Percentiles rank a stretch among this genome's conserved stretches.
These are phyloP conservation scores for Aspergillus pseudoviridinutans DNA, from an alignment of 2,329 filamentous ascomycete genomes.

Conservation along the genomic window DNA sequence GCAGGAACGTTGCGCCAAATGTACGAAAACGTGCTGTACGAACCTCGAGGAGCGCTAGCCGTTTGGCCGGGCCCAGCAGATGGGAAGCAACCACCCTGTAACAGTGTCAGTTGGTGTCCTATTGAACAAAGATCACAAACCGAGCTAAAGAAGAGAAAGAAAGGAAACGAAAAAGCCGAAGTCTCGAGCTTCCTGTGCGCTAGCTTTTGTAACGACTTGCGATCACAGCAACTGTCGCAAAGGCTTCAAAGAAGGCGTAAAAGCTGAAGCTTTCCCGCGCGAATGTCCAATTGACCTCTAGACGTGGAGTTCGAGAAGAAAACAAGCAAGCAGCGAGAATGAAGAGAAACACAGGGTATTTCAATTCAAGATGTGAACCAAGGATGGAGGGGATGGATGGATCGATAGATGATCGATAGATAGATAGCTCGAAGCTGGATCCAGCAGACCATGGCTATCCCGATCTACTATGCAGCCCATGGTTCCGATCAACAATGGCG, in stretches of 20 bases:
- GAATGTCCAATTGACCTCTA: background rate
- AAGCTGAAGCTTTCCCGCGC: background rate
- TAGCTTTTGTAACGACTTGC: conserved; percentile 4
- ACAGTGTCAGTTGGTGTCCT: conserved; percentile 45
- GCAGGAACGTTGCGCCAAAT: conserved; percentile 6
- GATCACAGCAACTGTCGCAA: background rate
- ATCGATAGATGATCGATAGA: conserved; percentile 22
- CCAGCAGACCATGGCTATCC: conserved; percentile 15
- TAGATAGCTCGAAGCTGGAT: conserved; percentile 17
- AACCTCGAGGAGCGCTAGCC: conserved; percentile 83
- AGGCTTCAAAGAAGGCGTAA: conserved; percentile 4
- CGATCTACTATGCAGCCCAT: conserved; percentile 26
- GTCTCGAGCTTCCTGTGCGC: conserved; percentile 1
- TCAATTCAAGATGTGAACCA: conserved; percentile 23
- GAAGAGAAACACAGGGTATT: conserved; percentile 23
- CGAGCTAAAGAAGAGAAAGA: conserved; percentile 11
- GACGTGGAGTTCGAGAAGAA: conserved; percentile 2
- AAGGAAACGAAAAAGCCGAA: conserved; percentile 1
- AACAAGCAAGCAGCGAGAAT: conserved; percentile 6
- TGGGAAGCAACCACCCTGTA: conserved; percentile 55
- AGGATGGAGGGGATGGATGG: conserved; percentile 16
- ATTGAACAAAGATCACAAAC: conserved; percentile 34
- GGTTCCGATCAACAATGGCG: conserved; percentile 38
- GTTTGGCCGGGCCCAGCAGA: conserved; percentile 51
- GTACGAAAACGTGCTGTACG: conserved; percentile 9